Conservation (phyloP, 164 flowering plant genomes). For the Vitis labrusca region DNA sequence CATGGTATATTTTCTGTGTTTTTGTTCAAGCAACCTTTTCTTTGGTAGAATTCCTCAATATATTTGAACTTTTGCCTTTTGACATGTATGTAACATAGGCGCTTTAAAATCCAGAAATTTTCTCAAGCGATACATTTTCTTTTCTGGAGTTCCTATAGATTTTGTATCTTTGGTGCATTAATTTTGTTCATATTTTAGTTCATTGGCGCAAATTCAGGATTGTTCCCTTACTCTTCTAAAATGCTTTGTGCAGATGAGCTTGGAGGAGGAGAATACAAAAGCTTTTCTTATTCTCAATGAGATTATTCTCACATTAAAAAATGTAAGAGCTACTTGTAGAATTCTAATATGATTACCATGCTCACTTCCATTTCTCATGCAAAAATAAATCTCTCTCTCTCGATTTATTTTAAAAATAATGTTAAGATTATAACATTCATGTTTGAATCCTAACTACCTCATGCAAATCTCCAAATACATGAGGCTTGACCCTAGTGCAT, state of each 20-base stretch:
- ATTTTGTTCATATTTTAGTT: too few species aligned
- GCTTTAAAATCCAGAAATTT: too few species aligned
- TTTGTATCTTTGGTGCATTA: too few species aligned
- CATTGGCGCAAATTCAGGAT: neutral
- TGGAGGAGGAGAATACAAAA: slow-evolving; percentile 54
- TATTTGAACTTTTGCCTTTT: too few species aligned
- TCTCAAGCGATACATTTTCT: too few species aligned
- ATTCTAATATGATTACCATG: neutral
- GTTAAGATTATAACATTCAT: neutral
- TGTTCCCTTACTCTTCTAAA: slow-evolving; percentile 1
- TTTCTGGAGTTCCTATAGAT: too few species aligned
- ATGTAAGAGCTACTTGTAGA: slow-evolving; percentile 53
- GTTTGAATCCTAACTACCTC: neutral
- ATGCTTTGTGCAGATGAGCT: slow-evolving; percentile 51
- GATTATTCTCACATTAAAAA: slow-evolving; percentile 69
- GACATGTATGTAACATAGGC: too few species aligned
- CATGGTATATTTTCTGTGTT: too few species aligned
- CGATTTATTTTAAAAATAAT: neutral
- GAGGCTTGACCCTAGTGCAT: too few species aligned
- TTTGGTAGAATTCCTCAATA: too few species aligned
- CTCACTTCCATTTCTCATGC: slow-evolving; percentile 1
- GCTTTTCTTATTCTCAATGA: slow-evolving; percentile 86
- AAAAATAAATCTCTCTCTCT: neutral
- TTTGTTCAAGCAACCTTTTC: too few species aligned
- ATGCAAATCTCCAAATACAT: too few species aligned